Percentiles rank a stretch among this genome's conserved stretches.
These are phyloP conservation scores for Aspergillus flavus DNA, from an alignment of 2,329 filamentous ascomycete genomes.

Conservation along the genomic window DNA sequence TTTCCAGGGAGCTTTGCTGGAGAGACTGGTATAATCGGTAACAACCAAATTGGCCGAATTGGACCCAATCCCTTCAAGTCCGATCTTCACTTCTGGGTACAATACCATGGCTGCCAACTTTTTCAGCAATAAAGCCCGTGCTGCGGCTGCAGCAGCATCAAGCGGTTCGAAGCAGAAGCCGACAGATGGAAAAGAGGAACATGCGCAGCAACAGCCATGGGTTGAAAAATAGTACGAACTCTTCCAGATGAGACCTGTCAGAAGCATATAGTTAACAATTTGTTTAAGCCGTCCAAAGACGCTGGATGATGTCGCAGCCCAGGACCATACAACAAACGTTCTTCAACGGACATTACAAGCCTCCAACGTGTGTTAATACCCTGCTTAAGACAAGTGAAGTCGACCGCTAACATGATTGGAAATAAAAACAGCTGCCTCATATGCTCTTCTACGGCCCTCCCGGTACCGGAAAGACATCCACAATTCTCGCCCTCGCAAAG, in stretches of 20 bases:
- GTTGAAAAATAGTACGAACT: slow-evolving; percentile 90
- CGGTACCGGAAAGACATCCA: slow-evolving; percentile 96
- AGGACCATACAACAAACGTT: slow-evolving; percentile 94
- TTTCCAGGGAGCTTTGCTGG: not conserved
- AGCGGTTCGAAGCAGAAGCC: slow-evolving; percentile 68
- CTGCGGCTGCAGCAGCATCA: slow-evolving; percentile 72
- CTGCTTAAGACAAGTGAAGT: not conserved
- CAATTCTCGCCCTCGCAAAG: slow-evolving; percentile 93
- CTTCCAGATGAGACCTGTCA: not conserved
- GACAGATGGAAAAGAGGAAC: slow-evolving; percentile 63
- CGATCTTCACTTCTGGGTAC: not conserved
- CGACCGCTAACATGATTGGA: not conserved
- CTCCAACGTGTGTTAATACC: slow-evolving; percentile 67
- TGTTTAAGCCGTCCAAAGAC: slow-evolving; percentile 79
- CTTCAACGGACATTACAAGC: slow-evolving; percentile 91
- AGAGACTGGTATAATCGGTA: not conserved
- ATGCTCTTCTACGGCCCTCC: slow-evolving; percentile 99
- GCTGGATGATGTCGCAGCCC: slow-evolving; percentile 90
- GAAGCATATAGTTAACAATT: slow-evolving; percentile 2
- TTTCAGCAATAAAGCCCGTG: slow-evolving; percentile 90
- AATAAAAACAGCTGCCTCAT: slow-evolving; percentile 71
- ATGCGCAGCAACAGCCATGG: slow-evolving; percentile 80
- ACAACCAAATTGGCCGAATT: slow-evolving; percentile 9
- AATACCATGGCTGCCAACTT: slow-evolving; percentile 72
- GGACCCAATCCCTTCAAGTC: not conserved